Evolutionary conservation across 1,284 basidiomycete species (phyloP).

Genomic region (Cystobasidium sp.): DNA sequence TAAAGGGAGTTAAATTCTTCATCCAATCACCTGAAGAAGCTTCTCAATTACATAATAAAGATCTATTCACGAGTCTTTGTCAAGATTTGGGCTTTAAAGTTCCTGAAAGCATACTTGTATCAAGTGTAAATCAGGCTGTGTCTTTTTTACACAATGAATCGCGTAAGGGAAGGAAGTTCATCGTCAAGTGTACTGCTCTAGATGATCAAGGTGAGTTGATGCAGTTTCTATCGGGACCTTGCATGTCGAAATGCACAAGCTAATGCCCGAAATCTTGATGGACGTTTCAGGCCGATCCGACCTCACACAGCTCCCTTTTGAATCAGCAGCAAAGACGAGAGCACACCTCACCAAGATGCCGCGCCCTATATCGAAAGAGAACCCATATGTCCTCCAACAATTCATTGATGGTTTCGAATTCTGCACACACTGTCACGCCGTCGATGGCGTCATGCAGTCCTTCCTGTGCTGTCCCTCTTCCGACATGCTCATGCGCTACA

Average conservation of each 20-base stretch:
- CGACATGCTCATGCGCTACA: constrained; percentile 61
- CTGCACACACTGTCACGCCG: constrained; percentile 60
- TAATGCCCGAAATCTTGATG: constrained; percentile 48
- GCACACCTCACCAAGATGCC: constrained; percentile 50
- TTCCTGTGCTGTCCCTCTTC: constrained; percentile 59
- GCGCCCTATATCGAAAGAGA: constrained; percentile 51
- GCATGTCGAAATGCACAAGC: too few relatives aligned
- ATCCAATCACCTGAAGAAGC: constrained; percentile 59
- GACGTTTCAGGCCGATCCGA: constrained; percentile 57
- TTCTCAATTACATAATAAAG: constrained; percentile 58
- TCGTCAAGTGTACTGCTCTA: constrained; percentile 41
- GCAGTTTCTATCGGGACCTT: constrained; percentile 45
- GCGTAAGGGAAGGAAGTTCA: constrained; percentile 42
- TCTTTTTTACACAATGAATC: constrained; percentile 50
- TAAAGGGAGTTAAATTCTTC: constrained; percentile 54
- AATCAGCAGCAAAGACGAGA: constrained; percentile 50
- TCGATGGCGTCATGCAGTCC: constrained; percentile 57
- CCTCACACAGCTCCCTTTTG: constrained; percentile 58
- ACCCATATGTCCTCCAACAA: constrained; percentile 55
- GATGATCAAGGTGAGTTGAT: constrained; percentile 40
- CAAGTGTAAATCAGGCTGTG: constrained; percentile 56
- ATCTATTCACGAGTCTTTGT: constrained; percentile 56
- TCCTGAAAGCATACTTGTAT: constrained; percentile 55
- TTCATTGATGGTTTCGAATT: constrained; percentile 57
- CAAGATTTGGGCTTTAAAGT: constrained; percentile 56